Conservation (phyloP, 2,329 filamentous ascomycete genomes). For the Fusarium foetens region DNA sequence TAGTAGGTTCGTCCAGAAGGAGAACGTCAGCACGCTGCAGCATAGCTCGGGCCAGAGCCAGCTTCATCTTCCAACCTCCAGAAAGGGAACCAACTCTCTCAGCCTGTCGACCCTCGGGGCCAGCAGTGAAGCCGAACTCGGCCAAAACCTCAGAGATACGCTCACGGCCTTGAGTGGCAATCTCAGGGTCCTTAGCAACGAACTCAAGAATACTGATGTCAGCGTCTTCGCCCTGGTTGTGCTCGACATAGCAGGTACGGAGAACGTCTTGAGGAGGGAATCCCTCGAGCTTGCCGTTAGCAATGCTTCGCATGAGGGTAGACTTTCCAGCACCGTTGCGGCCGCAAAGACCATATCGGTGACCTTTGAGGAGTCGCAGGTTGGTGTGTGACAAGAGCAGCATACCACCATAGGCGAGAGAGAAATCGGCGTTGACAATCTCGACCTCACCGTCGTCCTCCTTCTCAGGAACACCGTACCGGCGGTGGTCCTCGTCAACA, state of each 20-base stretch:
- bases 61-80: constrained; percentile 99
- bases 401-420: constrained; percentile 97
- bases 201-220: constrained; percentile 96
- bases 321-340: constrained; percentile 98
- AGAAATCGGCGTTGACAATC: constrained; percentile 98
- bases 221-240: constrained; percentile 98
- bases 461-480: constrained; percentile 83
- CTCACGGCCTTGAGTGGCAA: constrained; percentile 80
- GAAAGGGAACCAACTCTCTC: constrained; percentile 94
- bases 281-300: constrained; percentile 93
- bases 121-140: constrained; percentile 93
- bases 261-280: constrained; percentile 94
- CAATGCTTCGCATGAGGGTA: constrained; percentile 98
- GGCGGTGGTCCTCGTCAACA: constrained; percentile 85
- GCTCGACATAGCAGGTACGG: constrained; percentile 97
- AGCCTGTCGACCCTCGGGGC: constrained; percentile 87
- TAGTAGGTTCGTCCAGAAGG: constrained; percentile 97
- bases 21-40: constrained; percentile 96
- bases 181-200: constrained; percentile 86
- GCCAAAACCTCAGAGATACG: constrained; percentile 85
- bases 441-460: constrained; percentile 93
- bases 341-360: constrained; percentile 96
- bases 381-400: constrained; percentile 96
- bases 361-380: constrained; percentile 91
- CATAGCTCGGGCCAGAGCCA: constrained; percentile 95